Evolutionary conservation across 306 rosid species (phyloP).

Genomic region (Dicorynia guianensis): DNA sequence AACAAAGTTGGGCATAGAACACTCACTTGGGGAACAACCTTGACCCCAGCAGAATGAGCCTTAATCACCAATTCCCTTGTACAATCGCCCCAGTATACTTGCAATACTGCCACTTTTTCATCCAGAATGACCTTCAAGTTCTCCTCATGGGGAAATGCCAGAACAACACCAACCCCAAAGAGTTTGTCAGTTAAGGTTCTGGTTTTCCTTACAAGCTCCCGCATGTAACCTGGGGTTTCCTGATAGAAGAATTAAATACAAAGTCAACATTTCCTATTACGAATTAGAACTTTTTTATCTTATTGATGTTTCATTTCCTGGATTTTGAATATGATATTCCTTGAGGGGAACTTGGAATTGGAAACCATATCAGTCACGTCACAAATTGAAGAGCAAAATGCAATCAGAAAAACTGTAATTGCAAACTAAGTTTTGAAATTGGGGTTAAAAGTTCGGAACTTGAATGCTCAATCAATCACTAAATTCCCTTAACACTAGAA

Average conservation of each 20-base stretch:
- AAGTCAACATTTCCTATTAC: too few species aligned
- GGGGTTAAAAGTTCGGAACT: not conserved
- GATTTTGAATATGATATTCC: not conserved
- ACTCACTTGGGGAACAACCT: conserved; percentile 85
- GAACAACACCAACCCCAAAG: too few species aligned
- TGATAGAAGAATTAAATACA: conserved; percentile 44
- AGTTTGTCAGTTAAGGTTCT: too few species aligned
- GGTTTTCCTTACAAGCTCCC: conserved; percentile 71
- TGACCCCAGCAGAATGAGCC: too few species aligned
- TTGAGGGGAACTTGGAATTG: not conserved
- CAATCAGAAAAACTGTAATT: not conserved
- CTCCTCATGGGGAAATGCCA: too few species aligned
- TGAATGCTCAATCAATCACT: not conserved
- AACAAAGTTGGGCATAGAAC: conserved; percentile 1
- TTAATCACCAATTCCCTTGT: too few species aligned
- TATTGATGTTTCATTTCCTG: not conserved
- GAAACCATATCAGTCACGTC: too few species aligned
- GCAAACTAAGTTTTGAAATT: not conserved
- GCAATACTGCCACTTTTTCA: too few species aligned
- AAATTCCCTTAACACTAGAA: not conserved
- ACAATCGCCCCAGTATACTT: too few species aligned
- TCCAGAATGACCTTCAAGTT: too few species aligned
- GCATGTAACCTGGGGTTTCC: conserved; percentile 74
- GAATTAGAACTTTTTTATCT: too few species aligned
- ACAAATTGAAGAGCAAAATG: not conserved